A percentile compares a stretch with the other conserved stretches of the same genome.
phyloP scores from a whole-genome alignment of 2,329 filamentous ascomycete species.

The Lachnellula hyalina region DNA sequence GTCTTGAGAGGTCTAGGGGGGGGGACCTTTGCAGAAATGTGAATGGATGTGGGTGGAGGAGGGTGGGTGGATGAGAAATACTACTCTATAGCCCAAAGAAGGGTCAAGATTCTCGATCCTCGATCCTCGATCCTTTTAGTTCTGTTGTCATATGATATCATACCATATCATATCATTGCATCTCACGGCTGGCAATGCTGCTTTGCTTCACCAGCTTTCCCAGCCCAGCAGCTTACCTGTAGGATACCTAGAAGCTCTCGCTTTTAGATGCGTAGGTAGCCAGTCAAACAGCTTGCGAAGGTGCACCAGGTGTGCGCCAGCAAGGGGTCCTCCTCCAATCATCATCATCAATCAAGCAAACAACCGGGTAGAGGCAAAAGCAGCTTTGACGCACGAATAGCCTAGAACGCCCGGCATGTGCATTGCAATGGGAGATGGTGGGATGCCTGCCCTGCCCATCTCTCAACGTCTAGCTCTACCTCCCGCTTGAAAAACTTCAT shows the following conservation, averaged over 20 bases:
- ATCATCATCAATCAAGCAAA: conserved; percentile 9
- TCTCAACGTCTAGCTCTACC: neutral
- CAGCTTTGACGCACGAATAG: neutral
- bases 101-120: neutral
- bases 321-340: conserved; percentile 17
- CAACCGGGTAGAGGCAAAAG: conserved; percentile 11
- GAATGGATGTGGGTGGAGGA: conserved; percentile 16
- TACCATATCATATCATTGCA: neutral
- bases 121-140: neutral
- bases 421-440: neutral
- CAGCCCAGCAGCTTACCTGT: too few relatives aligned
- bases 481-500: neutral
- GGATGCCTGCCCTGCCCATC: conserved; percentile 1
- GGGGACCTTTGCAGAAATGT: conserved; percentile 7
- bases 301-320: conserved; percentile 5
- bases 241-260: conserved; percentile 2
- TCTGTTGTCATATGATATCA: neutral
- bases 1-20: too few relatives aligned
- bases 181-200: neutral
- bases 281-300: conserved; percentile 1
- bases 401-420: conserved; percentile 1
- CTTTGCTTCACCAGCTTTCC: neutral
- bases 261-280: neutral
- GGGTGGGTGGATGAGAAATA: conserved; percentile 13
- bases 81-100: neutral